Conservation (phyloP, 805 yeast species). For the Debaryomyces castellii region DNA sequence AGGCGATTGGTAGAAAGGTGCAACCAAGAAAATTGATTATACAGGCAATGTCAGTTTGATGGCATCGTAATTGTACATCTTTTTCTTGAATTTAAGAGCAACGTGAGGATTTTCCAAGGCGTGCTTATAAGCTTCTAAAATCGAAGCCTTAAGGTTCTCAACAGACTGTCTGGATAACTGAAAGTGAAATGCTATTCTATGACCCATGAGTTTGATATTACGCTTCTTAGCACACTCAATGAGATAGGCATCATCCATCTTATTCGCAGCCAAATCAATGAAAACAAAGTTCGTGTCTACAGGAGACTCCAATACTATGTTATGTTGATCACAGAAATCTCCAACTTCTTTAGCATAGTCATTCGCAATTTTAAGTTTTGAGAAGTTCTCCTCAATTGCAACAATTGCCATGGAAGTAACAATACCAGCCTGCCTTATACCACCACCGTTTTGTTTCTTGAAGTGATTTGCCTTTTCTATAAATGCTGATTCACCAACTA, state of each 20-base stretch:
- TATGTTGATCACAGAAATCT: slow-evolving; percentile 49
- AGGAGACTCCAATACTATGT: slow-evolving; percentile 66
- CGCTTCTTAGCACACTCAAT: slow-evolving; percentile 55
- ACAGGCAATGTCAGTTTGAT: slow-evolving; percentile 4
- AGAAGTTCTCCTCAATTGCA: slow-evolving; percentile 74
- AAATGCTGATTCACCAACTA: slow-evolving; percentile 64
- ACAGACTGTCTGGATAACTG: slow-evolving; percentile 33
- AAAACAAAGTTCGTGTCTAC: slow-evolving; percentile 84
- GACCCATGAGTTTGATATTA: slow-evolving; percentile 65
- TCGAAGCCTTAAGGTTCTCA: slow-evolving; percentile 42
- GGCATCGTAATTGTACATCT: slow-evolving; percentile 22
- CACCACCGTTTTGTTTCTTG: slow-evolving; percentile 92
- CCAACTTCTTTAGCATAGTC: slow-evolving; percentile 53
- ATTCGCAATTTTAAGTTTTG: slow-evolving; percentile 52
- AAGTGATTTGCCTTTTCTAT: slow-evolving; percentile 78
- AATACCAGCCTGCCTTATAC: slow-evolving; percentile 85
- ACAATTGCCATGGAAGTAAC: slow-evolving; percentile 76
- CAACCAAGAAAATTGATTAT: neutral
- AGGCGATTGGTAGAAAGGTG: neutral
- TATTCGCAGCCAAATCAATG: slow-evolving; percentile 53
- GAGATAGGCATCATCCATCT: slow-evolving; percentile 57
- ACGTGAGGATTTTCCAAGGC: slow-evolving; percentile 52
- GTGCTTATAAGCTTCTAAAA: slow-evolving; percentile 57
- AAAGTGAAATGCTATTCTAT: slow-evolving; percentile 37
- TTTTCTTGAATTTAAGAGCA: slow-evolving; percentile 15